A percentile compares a stretch with the other conserved stretches of the same genome.
Evolutionary conservation across 1,284 basidiomycete genomes (phyloP).

Genomic region (Cutaneotrichosporon dermatis): DNA sequence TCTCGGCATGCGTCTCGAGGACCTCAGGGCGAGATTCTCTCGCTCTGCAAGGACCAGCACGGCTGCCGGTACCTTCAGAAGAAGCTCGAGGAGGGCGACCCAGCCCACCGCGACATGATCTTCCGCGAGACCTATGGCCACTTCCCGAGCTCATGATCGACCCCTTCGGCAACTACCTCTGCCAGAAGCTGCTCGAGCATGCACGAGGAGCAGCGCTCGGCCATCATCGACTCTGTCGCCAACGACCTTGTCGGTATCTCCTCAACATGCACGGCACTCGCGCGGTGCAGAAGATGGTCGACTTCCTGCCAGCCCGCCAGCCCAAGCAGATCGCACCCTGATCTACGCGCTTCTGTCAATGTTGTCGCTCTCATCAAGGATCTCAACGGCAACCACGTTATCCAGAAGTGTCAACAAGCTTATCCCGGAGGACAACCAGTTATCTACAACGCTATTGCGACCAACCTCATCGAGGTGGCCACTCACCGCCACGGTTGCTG

Average conservation of each 20-base stretch:
- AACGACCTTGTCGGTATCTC: conserved; percentile 97
- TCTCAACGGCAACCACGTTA: conserved; percentile 96
- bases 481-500: conserved; percentile 99
- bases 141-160: conserved; percentile 99
- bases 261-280: conserved; percentile 99
- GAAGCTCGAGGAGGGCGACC: conserved; percentile 92
- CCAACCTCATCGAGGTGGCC: conserved; percentile 98
- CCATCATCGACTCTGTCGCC: conserved; percentile 95
- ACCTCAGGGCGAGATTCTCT: conserved; percentile 91
- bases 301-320: conserved; percentile 95
- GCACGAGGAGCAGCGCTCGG: conserved; percentile 98
- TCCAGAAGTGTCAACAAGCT: conserved; percentile 99
- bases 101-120: conserved; percentile 97
- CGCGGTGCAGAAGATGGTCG: conserved; percentile 99
- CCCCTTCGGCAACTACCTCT: conserved; percentile 98
- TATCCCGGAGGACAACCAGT: conserved; percentile 97
- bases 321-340: conserved; percentile 87
- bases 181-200: conserved; percentile 96
- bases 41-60: conserved; percentile 97
- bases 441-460: conserved; percentile 98
- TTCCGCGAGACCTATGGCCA: conserved; percentile 97
- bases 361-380: conserved; percentile 99
- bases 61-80: conserved; percentile 98
- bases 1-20: conserved; percentile 89
- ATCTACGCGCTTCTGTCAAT: conserved; percentile 95